Conservation (phyloP, 805 yeast genomes). For the Geotrichum ghanense region DNA sequence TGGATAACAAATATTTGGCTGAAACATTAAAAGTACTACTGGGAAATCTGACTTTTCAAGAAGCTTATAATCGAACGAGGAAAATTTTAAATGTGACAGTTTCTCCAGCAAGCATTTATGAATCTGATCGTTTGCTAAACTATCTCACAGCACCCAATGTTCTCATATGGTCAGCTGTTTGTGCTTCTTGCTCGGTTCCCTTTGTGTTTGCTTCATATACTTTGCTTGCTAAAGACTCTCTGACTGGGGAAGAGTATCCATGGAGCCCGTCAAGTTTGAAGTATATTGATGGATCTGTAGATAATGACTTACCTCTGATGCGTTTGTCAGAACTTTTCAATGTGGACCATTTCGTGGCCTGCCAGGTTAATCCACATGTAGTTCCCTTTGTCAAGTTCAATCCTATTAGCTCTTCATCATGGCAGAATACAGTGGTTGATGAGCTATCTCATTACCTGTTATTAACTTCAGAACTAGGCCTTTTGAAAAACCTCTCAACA, state of each 20-base stretch:
- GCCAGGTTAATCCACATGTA: constrained; percentile 95
- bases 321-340: constrained; percentile 93
- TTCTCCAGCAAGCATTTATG: constrained; percentile 82
- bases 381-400: constrained; percentile 56
- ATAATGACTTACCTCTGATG: constrained; percentile 84
- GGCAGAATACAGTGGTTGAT: constrained; percentile 16
- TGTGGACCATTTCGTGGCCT: constrained; percentile 93
- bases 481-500: constrained; percentile 60
- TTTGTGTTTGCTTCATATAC: constrained; percentile 56
- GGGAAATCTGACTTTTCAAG: constrained; percentile 87
- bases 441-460: constrained; percentile 74
- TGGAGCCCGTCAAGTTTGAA: constrained; percentile 64
- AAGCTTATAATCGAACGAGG: constrained; percentile 90
- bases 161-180: constrained; percentile 80
- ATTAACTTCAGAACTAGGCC: constrained; percentile 62
- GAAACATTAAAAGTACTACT: constrained; percentile 65
- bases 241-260: constrained; percentile 60
- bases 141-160: constrained; percentile 92
- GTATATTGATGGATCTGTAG: constrained; percentile 94
- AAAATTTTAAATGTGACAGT: constrained; percentile 89
- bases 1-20: constrained; percentile 61
- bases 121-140: constrained; percentile 79
- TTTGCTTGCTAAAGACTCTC: constrained; percentile 61
- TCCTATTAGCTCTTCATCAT: constrained; percentile 6
- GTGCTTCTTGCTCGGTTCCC: constrained; percentile 91